Base-by-base conservation (phyloP, 139 green algal genomes). In the Gonium pectorale region DNA sequence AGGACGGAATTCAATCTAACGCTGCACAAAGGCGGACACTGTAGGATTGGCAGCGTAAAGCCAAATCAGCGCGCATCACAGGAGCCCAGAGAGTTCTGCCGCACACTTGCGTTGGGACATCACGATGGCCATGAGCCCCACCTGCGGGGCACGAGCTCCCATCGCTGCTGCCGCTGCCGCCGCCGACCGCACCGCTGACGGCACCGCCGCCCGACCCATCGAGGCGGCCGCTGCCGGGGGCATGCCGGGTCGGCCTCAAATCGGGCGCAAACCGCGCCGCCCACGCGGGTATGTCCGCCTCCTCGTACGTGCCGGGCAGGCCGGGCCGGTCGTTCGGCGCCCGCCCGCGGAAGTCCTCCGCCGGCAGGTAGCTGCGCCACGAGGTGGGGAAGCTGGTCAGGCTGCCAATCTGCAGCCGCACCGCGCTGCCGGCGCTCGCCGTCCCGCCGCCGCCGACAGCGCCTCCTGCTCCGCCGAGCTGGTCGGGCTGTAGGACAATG, bases 301-400 rank as follows among this genome's bases (percentile, higher is more conserved):
- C 72, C 35, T 80, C 52, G 52, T 80, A 80, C 31, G 54, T 80
- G 33, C 72, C 72, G 7, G 72, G 52, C 35, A 80, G 72, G 21
- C 72, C 72, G 26, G 35, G 51, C 37, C 52, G 26, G 22, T 80
- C 72, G 54, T 80, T 80, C 29, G 72, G 72, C 33, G 46, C 46
- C 31, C 51, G 41, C 33, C 71, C 71, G 37, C 51, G 38, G 5
- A 8, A 21, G n/a, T 67, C 52, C 72, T 80, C 72, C 37, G 51
- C 21, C 35, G 72, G 72, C 52, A 80, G 72, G 72, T 80, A 80
- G 72, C 72, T 80, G 35, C 72, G 72, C 72, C 72, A 80, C 22
- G 51, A 68, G 9, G 27, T 35, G 19, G 72, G 52, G 43, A 80
- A 41, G 51, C 40, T 22, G 0, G 52, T 19, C 37, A 80, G 1